Evolutionary conservation across 2,329 filamentous ascomycete genomes (phyloP).

Genomic region (Aquanectria penicillioides): DNA sequence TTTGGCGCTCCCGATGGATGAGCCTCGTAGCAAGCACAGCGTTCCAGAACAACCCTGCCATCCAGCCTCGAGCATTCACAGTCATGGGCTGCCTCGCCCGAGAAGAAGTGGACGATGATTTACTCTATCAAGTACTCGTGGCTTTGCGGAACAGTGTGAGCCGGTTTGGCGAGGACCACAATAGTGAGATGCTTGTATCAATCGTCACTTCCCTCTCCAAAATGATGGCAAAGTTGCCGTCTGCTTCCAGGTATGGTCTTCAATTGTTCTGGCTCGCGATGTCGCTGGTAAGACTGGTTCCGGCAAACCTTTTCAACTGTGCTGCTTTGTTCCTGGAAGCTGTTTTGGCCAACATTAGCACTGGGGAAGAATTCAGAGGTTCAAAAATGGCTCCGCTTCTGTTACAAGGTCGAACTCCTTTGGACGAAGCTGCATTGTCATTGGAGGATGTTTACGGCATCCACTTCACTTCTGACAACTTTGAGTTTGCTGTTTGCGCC

Average conservation of each 20-base stretch:
- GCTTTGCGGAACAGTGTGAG: slow-evolving; percentile 71
- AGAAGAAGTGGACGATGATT: slow-evolving; percentile 78
- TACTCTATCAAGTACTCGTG: slow-evolving; percentile 76
- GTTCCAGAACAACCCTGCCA: slow-evolving; percentile 77
- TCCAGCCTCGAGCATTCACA: slow-evolving; percentile 74
- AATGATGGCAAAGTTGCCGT: slow-evolving; percentile 76
- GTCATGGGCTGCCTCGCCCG: slow-evolving; percentile 77
- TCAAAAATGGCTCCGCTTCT: slow-evolving; percentile 68
- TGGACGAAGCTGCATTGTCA: slow-evolving; percentile 70
- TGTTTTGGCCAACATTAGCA: slow-evolving; percentile 71
- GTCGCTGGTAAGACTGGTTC: slow-evolving; percentile 72
- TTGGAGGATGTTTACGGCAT: slow-evolving; percentile 74
- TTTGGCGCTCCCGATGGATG: slow-evolving; percentile 79
- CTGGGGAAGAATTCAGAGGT: slow-evolving; percentile 67
- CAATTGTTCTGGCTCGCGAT: slow-evolving; percentile 78
- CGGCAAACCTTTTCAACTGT: slow-evolving; percentile 71
- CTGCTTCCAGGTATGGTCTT: slow-evolving; percentile 73
- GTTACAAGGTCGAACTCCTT: slow-evolving; percentile 67
- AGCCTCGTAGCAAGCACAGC: slow-evolving; percentile 77
- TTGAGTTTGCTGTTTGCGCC: slow-evolving; percentile 74
- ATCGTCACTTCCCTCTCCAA: slow-evolving; percentile 75
- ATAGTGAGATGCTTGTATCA: slow-evolving; percentile 74
- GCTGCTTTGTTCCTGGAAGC: slow-evolving; percentile 72
- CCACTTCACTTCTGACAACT: slow-evolving; percentile 70
- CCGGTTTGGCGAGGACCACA: slow-evolving; percentile 72